Conservation (phyloP, 805 yeast species). For the Kockiozyma suomiensis region DNA sequence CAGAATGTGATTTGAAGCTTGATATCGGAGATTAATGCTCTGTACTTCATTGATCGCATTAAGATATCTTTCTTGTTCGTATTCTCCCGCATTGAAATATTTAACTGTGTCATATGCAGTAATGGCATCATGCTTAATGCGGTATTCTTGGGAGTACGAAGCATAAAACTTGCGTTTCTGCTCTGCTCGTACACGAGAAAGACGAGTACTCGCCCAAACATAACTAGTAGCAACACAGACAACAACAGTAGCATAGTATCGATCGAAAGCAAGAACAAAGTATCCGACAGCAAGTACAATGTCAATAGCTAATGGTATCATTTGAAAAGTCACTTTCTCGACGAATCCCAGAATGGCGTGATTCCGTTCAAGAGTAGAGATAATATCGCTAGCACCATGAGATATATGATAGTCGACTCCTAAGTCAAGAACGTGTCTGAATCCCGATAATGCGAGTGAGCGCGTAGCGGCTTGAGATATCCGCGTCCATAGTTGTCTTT, state of each 20-base stretch:
- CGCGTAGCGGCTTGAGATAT: constrained; percentile 24
- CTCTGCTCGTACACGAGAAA: constrained; percentile 15
- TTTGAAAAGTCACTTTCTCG: constrained; percentile 29
- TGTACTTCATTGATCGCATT: constrained; percentile 20
- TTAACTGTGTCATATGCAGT: constrained; percentile 31
- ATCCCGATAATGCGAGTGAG: constrained; percentile 19
- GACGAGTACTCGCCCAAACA: constrained; percentile 23
- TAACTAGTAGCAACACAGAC: constrained; percentile 20
- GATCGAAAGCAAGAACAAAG: constrained; percentile 23
- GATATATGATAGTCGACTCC: constrained; percentile 28
- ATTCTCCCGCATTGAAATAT: constrained; percentile 31
- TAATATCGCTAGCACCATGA: constrained; percentile 22
- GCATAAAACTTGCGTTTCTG: constrained; percentile 19
- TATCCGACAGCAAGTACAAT: constrained; percentile 27
- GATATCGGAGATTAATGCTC: constrained; percentile 13
- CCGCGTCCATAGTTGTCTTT: constrained; percentile 24
- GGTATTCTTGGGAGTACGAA: constrained; percentile 8
- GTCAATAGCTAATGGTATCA: constrained; percentile 27
- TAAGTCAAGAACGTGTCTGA: constrained; percentile 24
- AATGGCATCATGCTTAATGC: constrained; percentile 26
- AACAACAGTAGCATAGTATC: constrained; percentile 22
- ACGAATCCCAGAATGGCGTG: constrained; percentile 24
- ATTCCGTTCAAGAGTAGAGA: constrained; percentile 20
- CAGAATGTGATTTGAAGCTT: constrained; percentile 10
- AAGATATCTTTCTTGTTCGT: constrained; percentile 26